These are phyloP conservation scores for Botryotinia convoluta DNA, from an alignment of 2,329 filamentous ascomycete species.

Conservation along the genomic window DNA sequence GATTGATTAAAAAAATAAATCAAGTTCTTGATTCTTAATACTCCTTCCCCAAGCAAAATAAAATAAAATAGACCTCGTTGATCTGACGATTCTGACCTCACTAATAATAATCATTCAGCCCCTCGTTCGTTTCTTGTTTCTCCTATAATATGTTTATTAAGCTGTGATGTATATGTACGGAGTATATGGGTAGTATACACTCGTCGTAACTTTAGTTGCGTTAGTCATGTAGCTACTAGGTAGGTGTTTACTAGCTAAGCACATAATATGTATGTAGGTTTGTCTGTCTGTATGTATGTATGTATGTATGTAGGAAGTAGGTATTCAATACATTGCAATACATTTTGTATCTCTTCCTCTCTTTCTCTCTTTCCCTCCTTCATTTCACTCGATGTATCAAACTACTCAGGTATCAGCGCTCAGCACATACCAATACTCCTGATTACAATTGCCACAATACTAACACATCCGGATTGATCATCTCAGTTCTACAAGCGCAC, in stretches of 20 bases:
- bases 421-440: background rate
- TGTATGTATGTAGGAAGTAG: background rate
- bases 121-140: slow-evolving; percentile 2
- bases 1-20: background rate
- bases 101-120: background rate
- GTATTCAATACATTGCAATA: background rate
- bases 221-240: background rate
- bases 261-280: background rate
- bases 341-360: background rate
- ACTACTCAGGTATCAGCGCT: background rate
- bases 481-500: background rate
- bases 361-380: background rate
- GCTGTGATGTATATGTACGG: background rate
- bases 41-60: background rate
- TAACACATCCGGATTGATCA: background rate
- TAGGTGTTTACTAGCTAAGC: background rate
- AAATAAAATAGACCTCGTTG: background rate
- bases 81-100: slow-evolving; percentile 2
- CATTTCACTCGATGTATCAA: background rate
- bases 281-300: background rate
- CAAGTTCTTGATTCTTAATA: background rate
- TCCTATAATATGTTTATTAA: background rate
- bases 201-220: background rate
- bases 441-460: background rate
- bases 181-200: background rate